Conservation (phyloP, 192 early-diverging fungal species). For the Podila epigama region DNA sequence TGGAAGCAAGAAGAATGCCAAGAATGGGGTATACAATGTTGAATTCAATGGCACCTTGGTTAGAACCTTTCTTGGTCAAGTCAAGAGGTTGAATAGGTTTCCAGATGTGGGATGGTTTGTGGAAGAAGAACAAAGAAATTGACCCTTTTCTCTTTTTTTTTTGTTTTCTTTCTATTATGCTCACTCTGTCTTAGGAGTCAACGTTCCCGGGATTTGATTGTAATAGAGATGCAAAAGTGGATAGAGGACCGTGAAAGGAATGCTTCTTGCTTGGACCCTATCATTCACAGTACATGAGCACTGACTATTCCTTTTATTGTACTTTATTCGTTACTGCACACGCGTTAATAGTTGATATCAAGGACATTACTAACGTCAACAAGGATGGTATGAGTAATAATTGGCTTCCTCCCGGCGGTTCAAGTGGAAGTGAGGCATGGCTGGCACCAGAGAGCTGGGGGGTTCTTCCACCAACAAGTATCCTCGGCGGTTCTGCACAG, state of each 20-base stretch:
- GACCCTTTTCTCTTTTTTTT: neutral
- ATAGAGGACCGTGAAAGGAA: too few relatives aligned
- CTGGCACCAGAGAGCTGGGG: slow-evolving; percentile 46
- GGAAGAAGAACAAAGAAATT: too few relatives aligned
- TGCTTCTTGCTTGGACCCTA: too few relatives aligned
- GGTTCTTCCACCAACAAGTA: slow-evolving; percentile 11
- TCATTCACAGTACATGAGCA: too few relatives aligned
- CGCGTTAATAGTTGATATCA: slow-evolving; percentile 13
- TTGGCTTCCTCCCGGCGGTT: slow-evolving; percentile 9
- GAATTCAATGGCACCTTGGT: neutral
- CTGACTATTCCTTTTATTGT: too few relatives aligned
- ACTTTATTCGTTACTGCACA: neutral
- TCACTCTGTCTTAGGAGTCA: too few relatives aligned
- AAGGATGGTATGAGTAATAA: slow-evolving; percentile 9
- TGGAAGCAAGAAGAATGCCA: slow-evolving; percentile 8
- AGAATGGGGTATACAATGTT: neutral
- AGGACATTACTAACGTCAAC: slow-evolving; percentile 34
- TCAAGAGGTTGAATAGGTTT: too few relatives aligned
- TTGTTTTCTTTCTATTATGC: too few relatives aligned
- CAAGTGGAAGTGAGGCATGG: slow-evolving; percentile 28
- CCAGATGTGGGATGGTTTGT: too few relatives aligned
- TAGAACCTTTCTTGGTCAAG: too few relatives aligned
- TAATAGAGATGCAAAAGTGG: too few relatives aligned
- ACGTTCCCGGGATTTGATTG: neutral
- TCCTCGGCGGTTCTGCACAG: neutral